Conservation (phyloP, 495 filamentous ascomycete genomes). For the Rostrohypoxylon terebratum region DNA sequence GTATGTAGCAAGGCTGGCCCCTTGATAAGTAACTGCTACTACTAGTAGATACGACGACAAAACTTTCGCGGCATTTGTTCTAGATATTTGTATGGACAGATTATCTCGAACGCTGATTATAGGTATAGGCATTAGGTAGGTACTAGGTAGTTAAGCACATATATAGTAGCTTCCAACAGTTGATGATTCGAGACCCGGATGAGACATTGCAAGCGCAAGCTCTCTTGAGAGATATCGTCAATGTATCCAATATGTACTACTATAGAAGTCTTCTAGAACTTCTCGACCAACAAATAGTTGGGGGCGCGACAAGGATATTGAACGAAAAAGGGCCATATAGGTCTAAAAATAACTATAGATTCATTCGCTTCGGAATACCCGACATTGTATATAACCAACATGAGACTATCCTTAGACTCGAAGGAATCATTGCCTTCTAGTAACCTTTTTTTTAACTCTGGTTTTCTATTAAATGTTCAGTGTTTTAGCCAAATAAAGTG, state of each 20-base stretch:
- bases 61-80: not conserved
- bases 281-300: constrained; percentile 6
- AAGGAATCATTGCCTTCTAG: not conserved
- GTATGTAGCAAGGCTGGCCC: not conserved
- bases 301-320: constrained; percentile 13
- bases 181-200: not conserved
- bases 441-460: not conserved
- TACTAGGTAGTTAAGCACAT: not conserved
- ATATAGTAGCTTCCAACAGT: not conserved
- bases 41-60: too few species aligned
- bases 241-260: too few species aligned
- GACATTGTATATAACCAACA: constrained; percentile 1
- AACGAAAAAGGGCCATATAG: constrained; percentile 5
- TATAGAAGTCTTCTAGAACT: constrained; percentile 28
- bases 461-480: not conserved
- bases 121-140: not conserved
- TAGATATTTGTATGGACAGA: not conserved
- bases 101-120: not conserved
- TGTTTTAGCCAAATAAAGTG: not conserved
- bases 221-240: not conserved
- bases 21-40: too few species aligned
- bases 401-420: not conserved
- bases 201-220: not conserved
- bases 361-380: constrained; percentile 7
- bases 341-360: constrained; percentile 31